These are phyloP conservation scores for Aaosphaeria pasadenensis DNA, from an alignment of 2,329 filamentous ascomycete species.

Conservation along the genomic window DNA sequence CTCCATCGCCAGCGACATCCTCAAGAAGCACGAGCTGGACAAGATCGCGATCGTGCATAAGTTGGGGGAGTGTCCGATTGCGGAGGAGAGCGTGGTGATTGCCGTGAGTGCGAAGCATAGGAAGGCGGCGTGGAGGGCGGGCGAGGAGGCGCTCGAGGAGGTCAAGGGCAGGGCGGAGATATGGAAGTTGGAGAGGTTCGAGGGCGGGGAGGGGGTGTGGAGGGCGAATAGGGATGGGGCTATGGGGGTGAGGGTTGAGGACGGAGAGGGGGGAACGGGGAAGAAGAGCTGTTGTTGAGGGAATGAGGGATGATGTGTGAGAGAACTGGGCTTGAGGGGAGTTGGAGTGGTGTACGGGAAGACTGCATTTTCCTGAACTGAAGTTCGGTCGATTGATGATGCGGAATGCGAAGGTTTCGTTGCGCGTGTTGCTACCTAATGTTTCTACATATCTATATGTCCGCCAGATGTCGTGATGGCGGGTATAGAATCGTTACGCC, in stretches of 20 bases:
- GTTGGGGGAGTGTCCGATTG: slow-evolving; percentile 79
- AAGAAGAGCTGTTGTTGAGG: not conserved
- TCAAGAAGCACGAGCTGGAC: slow-evolving; percentile 61
- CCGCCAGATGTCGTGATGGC: too few species aligned
- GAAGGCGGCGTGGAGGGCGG: slow-evolving; percentile 79
- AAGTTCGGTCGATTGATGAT: too few species aligned
- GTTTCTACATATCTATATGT: too few species aligned
- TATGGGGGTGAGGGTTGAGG: slow-evolving; percentile 50
- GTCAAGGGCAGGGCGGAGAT: slow-evolving; percentile 89
- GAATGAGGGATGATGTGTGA: not conserved
- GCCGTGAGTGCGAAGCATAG: slow-evolving; percentile 82
- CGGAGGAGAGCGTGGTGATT: slow-evolving; percentile 91
- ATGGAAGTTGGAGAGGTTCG: slow-evolving; percentile 92
- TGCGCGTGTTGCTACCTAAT: too few species aligned
- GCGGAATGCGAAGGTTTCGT: too few species aligned
- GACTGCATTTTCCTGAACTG: too few species aligned
- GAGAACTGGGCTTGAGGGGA: too few species aligned
- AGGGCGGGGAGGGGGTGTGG: slow-evolving; percentile 74
- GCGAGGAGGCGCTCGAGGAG: slow-evolving; percentile 83
- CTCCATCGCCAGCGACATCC: slow-evolving; percentile 58
- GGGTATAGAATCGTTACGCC: too few species aligned
- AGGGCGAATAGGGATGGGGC: slow-evolving; percentile 79
- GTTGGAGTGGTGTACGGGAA: too few species aligned
- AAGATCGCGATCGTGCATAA: slow-evolving; percentile 81
- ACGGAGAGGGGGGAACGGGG: slow-evolving; percentile 6